Conservation (phyloP, 768 basidiomycete genomes). For the Amanita inopinata region DNA sequence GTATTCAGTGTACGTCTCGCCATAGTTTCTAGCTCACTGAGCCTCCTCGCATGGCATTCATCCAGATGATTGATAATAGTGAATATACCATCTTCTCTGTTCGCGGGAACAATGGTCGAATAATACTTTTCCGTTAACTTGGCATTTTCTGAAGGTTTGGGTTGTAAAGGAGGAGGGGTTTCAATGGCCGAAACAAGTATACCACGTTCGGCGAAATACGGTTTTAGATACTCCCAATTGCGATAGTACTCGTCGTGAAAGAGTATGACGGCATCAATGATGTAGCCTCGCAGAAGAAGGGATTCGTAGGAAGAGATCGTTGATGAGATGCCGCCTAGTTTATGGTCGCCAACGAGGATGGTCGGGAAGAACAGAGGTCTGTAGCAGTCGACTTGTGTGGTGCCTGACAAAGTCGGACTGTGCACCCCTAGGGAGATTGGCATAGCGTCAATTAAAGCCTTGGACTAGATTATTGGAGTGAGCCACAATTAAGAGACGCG, state of each 20-base stretch:
- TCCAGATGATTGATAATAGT: slow-evolving; percentile 52
- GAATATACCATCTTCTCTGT: slow-evolving; percentile 28
- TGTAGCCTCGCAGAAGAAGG: slow-evolving; percentile 81
- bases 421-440: slow-evolving; percentile 59
- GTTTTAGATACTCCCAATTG: slow-evolving; percentile 73
- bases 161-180: slow-evolving; percentile 44
- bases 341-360: slow-evolving; percentile 78
- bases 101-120: slow-evolving; percentile 29
- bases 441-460: slow-evolving; percentile 6
- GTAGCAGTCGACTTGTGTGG: slow-evolving; percentile 78
- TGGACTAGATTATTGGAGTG: slow-evolving; percentile 3
- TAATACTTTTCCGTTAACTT: slow-evolving; percentile 67
- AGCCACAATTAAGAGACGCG: slow-evolving; percentile 11
- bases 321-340: slow-evolving; percentile 85
- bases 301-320: slow-evolving; percentile 94
- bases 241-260: slow-evolving; percentile 83
- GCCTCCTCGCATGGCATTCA: slow-evolving; percentile 46
- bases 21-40: slow-evolving; percentile 73
- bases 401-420: slow-evolving; percentile 76
- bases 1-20: slow-evolving; percentile 63
- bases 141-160: slow-evolving; percentile 36
- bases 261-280: slow-evolving; percentile 73
- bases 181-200: slow-evolving; percentile 44
- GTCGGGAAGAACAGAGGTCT: slow-evolving; percentile 83
- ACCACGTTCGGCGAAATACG: slow-evolving; percentile 72